Percentiles rank a stretch among this genome's conserved stretches.
These are phyloP conservation scores for Antitrichia curtipendula DNA, from an alignment of 225 moss, liverwort and hornwort species.

Conservation along the genomic window DNA sequence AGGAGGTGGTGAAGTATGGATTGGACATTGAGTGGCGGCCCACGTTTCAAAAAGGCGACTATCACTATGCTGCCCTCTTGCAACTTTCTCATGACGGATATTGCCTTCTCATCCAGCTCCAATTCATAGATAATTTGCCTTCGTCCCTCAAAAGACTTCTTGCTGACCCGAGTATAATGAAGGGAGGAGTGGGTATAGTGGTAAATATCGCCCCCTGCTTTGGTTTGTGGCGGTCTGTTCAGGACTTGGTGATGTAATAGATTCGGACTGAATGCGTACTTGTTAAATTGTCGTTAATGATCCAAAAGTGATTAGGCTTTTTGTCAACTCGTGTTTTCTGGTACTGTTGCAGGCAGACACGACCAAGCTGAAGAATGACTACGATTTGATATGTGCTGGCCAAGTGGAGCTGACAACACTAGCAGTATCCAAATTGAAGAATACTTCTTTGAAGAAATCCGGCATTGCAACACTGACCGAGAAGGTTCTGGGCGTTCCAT, in stretches of 20 bases:
- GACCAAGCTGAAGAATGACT: slow-evolving; percentile 57
- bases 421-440: slow-evolving; percentile 38
- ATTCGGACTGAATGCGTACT: not conserved
- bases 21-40: slow-evolving; percentile 87
- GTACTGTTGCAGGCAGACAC: slow-evolving; percentile 29
- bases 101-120: slow-evolving; percentile 82
- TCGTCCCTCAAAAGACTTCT: slow-evolving; percentile 46
- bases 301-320: not conserved
- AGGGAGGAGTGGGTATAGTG: slow-evolving; percentile 73
- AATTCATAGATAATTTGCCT: slow-evolving; percentile 58
- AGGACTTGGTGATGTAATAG: not conserved
- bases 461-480: slow-evolving; percentile 54
- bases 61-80: slow-evolving; percentile 61
- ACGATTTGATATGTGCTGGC: slow-evolving; percentile 55
- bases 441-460: slow-evolving; percentile 29
- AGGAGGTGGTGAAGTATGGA: slow-evolving; percentile 44
- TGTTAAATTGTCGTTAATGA: not conserved
- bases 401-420: slow-evolving; percentile 61
- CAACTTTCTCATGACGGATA: slow-evolving; percentile 62
- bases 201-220: slow-evolving; percentile 2
- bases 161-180: slow-evolving; percentile 45
- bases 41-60: slow-evolving; percentile 67
- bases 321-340: not conserved
- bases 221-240: not conserved
- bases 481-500: slow-evolving; percentile 42